Percentiles rank a stretch among this genome's conserved stretches.
These are phyloP conservation scores for Annulohypoxylon moriforme DNA, from an alignment of 495 filamentous ascomycete genomes.

Conservation along the genomic window DNA sequence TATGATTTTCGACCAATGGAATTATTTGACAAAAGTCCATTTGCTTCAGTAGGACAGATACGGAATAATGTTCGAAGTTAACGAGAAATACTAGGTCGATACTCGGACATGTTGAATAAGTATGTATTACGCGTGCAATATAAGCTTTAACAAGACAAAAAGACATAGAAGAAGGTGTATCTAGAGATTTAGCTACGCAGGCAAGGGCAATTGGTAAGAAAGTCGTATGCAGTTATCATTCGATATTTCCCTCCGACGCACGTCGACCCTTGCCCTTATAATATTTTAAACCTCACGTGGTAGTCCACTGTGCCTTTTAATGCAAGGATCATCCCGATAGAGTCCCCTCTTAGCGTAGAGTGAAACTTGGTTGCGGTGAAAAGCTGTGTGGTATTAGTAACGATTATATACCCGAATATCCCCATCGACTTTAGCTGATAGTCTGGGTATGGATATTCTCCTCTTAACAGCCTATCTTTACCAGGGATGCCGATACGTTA, in stretches of 20 bases:
- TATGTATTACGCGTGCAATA: too few species aligned
- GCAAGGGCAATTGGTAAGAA: background rate
- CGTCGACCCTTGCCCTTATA: conserved; percentile 19
- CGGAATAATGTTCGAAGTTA: background rate
- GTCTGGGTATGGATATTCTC: conserved; percentile 7
- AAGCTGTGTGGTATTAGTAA: conserved; percentile 16
- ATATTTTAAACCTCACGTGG: conserved; percentile 33
- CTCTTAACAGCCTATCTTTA: background rate
- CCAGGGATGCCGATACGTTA: conserved; percentile 22
- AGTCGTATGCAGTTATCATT: background rate
- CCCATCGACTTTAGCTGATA: conserved; percentile 9
- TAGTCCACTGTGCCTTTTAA: conserved; percentile 20
- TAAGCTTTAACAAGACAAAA: background rate
- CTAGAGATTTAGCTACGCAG: background rate
- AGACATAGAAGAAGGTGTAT: too few species aligned
- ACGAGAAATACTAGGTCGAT: background rate
- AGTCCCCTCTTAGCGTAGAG: conserved; percentile 28
- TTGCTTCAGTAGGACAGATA: background rate
- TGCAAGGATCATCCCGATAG: conserved; percentile 32
- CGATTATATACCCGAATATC: conserved; percentile 23
- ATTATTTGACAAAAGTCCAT: background rate
- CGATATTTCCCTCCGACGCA: background rate
- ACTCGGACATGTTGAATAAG: background rate
- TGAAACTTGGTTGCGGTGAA: conserved; percentile 40
- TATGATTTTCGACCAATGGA: conserved; percentile 3